Evolutionary conservation across 805 yeast genomes (phyloP).

Genomic region (Limtongia smithiae): DNA sequence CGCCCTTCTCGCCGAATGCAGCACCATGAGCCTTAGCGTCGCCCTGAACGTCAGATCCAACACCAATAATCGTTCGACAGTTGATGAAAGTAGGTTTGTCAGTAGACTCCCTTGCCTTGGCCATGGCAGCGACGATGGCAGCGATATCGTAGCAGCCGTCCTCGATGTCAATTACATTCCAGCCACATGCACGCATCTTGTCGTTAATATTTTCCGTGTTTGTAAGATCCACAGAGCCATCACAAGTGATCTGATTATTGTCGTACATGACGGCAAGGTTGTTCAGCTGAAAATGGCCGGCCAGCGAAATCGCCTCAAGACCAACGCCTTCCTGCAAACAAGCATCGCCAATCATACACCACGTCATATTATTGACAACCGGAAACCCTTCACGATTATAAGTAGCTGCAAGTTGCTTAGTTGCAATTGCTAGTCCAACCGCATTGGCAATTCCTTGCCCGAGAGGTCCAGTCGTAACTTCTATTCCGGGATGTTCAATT

Average conservation of each 20-base stretch:
- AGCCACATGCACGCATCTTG: constrained; percentile 40
- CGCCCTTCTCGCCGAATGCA: constrained; percentile 12
- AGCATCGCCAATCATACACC: constrained; percentile 42
- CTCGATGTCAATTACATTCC: constrained; percentile 40
- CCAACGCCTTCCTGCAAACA: constrained; percentile 45
- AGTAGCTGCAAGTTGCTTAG: constrained; percentile 38
- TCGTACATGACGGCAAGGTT: constrained; percentile 41
- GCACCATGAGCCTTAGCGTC: constrained; percentile 16
- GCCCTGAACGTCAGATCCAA: constrained; percentile 4
- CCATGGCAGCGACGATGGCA: constrained; percentile 39
- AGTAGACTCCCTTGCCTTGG: constrained; percentile 34
- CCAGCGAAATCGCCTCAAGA: constrained; percentile 41
- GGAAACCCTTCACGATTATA: constrained; percentile 39
- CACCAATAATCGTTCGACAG: constrained; percentile 33
- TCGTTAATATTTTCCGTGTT: constrained; percentile 39
- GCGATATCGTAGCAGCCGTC: constrained; percentile 38
- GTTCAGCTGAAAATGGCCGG: constrained; percentile 41
- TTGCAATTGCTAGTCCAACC: constrained; percentile 43
- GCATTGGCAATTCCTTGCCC: constrained; percentile 46
- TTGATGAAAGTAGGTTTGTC: constrained; percentile 42
- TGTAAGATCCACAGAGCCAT: constrained; percentile 12
- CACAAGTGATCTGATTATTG: constrained; percentile 33
- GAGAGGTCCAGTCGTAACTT: constrained; percentile 16
- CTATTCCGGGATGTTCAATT: constrained; percentile 38
- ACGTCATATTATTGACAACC: constrained; percentile 37